Conservation (phyloP, 2,329 filamentous ascomycete genomes). For the Pyrenophora graminea region DNA sequence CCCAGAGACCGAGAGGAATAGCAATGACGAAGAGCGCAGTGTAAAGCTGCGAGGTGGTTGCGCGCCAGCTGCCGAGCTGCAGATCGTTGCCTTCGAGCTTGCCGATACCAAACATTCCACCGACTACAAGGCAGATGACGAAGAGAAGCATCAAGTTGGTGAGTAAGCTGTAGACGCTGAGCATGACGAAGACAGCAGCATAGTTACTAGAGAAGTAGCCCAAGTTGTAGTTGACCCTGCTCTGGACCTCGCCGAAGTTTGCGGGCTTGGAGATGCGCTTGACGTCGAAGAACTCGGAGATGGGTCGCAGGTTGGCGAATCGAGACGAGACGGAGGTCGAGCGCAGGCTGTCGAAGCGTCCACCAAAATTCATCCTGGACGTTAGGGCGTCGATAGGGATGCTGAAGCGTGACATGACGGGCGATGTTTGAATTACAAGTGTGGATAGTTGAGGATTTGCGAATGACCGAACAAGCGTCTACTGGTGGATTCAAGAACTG, state of each 20-base stretch:
- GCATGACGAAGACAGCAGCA: conserved; percentile 88
- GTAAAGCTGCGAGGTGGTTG: conserved; percentile 91
- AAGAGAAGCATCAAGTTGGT: conserved; percentile 87
- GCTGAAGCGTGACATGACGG: conserved; percentile 80
- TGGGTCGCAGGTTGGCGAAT: conserved; percentile 88
- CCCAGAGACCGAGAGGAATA: conserved; percentile 81
- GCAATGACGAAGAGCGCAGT: conserved; percentile 82
- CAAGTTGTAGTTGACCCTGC: conserved; percentile 94
- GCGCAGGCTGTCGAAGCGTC: conserved; percentile 83
- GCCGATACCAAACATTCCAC: conserved; percentile 88
- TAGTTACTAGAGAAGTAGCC: conserved; percentile 99
- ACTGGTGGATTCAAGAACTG: conserved; percentile 37
- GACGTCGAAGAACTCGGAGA: conserved; percentile 93
- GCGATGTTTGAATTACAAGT: conserved; percentile 6
- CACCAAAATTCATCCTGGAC: conserved; percentile 82
- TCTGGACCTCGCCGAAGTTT: conserved; percentile 89
- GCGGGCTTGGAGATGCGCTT: conserved; percentile 93
- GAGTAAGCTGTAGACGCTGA: conserved; percentile 92
- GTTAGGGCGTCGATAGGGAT: conserved; percentile 91
- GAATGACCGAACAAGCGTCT: conserved; percentile 20
- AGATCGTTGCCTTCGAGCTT: conserved; percentile 88
- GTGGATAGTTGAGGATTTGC: background rate
- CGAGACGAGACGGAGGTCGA: conserved; percentile 77
- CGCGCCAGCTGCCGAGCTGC: conserved; percentile 78
- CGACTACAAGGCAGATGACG: conserved; percentile 84